These are phyloP conservation scores for Diaporthe destruens DNA, from an alignment of 2,329 filamentous ascomycete species.

Conservation along the genomic window DNA sequence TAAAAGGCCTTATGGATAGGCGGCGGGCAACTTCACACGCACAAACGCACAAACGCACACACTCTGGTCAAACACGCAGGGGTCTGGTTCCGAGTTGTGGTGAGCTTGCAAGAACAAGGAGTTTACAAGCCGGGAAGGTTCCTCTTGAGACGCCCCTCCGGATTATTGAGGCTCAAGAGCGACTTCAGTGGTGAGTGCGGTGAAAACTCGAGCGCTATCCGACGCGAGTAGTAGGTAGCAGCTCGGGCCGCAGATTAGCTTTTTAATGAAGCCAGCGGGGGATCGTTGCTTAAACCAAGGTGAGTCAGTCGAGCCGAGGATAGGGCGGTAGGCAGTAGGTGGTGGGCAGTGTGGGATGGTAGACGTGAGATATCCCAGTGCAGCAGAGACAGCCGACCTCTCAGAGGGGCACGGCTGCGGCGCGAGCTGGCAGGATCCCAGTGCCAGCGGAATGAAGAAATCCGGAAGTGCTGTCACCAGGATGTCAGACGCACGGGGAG, in stretches of 20 bases:
- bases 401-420: not conserved
- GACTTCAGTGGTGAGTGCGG: not conserved
- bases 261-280: conserved; percentile 29
- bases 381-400: not conserved
- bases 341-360: not conserved
- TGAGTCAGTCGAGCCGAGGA: conserved; percentile 14
- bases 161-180: conserved; percentile 15
- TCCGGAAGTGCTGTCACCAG: conserved; percentile 17
- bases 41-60: not conserved
- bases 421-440: not conserved
- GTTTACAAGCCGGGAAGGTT: conserved; percentile 1
- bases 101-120: conserved; percentile 10
- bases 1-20: not conserved
- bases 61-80: conserved; percentile 18
- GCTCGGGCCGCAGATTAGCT: conserved; percentile 32
- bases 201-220: not conserved
- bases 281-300: conserved; percentile 25
- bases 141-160: not conserved
- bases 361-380: not conserved
- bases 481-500: conserved; percentile 7
- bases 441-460: not conserved
- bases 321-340: conserved; percentile 1
- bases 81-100: not conserved
- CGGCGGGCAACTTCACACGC: conserved; percentile 9
- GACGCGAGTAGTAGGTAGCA: not conserved